Conservation (phyloP, 2,329 filamentous ascomycete genomes). For the Aspergillus nomiae region DNA sequence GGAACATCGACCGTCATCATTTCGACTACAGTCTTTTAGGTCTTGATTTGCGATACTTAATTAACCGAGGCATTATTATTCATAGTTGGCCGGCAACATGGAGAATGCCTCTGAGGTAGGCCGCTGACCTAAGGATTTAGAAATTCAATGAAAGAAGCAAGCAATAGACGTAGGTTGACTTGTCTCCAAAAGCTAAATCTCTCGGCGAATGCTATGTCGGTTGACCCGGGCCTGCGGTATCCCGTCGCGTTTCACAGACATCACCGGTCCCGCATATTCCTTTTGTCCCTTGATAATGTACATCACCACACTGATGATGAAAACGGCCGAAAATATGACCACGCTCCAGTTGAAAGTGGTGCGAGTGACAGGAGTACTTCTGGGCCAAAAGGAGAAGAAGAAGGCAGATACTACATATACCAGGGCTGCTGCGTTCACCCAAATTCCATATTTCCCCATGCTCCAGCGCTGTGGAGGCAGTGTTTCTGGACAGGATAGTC, state of each 20-base stretch:
- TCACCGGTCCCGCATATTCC: slow-evolving; percentile 35
- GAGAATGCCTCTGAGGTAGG: not conserved
- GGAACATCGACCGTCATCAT: no score
- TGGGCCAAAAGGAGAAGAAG: slow-evolving; percentile 53
- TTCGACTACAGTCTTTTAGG: not conserved
- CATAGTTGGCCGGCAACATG: not conserved
- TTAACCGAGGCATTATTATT: not conserved
- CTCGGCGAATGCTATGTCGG: not conserved
- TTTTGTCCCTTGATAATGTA: slow-evolving; percentile 36
- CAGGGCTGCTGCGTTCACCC: slow-evolving; percentile 48
- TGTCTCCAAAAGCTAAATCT: not conserved
- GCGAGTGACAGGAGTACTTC: slow-evolving; percentile 37
- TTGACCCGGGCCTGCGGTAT: not conserved
- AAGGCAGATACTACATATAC: slow-evolving; percentile 48
- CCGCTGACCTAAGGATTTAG: no score
- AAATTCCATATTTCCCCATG: slow-evolving; percentile 47
- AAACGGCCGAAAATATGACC: slow-evolving; percentile 46
- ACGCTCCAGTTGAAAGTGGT: slow-evolving; percentile 54
- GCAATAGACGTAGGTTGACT: not conserved
- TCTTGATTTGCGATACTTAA: not conserved
- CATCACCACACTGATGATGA: slow-evolving; percentile 44
- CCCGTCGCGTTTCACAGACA: slow-evolving; percentile 17
- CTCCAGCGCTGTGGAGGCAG: slow-evolving; percentile 46
- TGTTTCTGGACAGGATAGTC: slow-evolving; percentile 39
- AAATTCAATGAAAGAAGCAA: not conserved